Conservation (phyloP, 176 grass and related monocot genomes). For the Aegilops speltoides region DNA sequence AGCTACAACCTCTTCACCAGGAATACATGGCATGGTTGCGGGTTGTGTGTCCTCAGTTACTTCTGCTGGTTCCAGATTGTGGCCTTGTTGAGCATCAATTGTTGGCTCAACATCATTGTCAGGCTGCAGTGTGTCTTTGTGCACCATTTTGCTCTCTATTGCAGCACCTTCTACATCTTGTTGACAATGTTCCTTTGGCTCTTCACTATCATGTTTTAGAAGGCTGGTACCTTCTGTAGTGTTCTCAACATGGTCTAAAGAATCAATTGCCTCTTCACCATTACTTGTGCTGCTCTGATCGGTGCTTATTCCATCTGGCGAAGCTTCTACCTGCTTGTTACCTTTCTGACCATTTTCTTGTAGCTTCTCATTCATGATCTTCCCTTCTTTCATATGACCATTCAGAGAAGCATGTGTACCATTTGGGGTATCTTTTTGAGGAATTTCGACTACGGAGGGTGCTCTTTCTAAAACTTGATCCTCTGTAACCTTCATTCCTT, state of each 20-base stretch:
- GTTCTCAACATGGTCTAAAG: constrained; percentile 28
- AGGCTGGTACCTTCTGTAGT: constrained; percentile 28
- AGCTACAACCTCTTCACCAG: constrained; percentile 11
- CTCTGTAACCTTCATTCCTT: constrained; percentile 44
- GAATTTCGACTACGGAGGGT: constrained; percentile 34
- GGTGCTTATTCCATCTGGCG: constrained; percentile 5
- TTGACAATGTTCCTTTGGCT: constrained; percentile 6
- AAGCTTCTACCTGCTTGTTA: constrained; percentile 5
- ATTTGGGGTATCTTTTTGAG: constrained; percentile 35
- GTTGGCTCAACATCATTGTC: constrained; percentile 20
- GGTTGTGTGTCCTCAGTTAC: constrained; percentile 19
- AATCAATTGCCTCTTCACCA: constrained; percentile 11
- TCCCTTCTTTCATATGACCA: constrained; percentile 24
- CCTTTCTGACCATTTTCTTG: constrained; percentile 21
- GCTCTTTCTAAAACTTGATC: constrained; percentile 37
- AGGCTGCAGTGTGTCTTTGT: constrained; percentile 16
- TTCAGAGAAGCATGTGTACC: constrained; percentile 26
- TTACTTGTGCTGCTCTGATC: constrained; percentile 19
- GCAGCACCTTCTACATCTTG: constrained; percentile 21
- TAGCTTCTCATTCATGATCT: constrained; percentile 6
- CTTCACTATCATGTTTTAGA: constrained; percentile 26
- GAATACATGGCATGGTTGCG: constrained; percentile 1
- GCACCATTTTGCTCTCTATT: constrained; percentile 5
- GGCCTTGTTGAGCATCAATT: constrained; percentile 4
- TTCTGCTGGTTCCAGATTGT: constrained; percentile 33